Base-by-base conservation (phyloP, 495 filamentous ascomycete species). In the Penicillium simplicissimum region DNA sequence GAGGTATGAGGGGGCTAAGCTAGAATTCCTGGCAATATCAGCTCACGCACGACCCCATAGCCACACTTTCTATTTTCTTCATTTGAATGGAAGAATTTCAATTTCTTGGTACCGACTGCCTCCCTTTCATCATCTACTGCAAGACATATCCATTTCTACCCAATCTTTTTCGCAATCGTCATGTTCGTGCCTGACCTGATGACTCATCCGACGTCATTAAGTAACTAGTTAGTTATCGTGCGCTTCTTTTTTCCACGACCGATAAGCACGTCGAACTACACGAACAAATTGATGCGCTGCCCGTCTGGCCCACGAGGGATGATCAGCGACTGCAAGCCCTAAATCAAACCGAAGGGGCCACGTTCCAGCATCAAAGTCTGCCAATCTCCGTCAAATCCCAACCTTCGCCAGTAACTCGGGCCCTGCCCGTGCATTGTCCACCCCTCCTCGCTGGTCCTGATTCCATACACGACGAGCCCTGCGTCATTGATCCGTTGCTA, bases 121-220 rank as follows among this genome's bases (percentile, higher is more conserved):
- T 51, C 31, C 47, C 11, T 51, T n/a, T 17, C 5, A 31, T n/a
- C n/a, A n/a, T n/a, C n/a, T n/a, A n/a, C n/a, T n/a, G n/a, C n/a
- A n/a, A n/a, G n/a, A n/a, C n/a, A n/a, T n/a, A n/a, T n/a, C n/a
- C n/a, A n/a, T n/a, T n/a, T n/a, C 52, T 11, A 55, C 33, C 36
- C 7, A 38, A 38, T 7, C 28, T 0, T 31, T 19, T 14, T 4
- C 4, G 17, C 21, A n/a, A 19, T 33, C 11, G 2, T 45, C 42
- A 38, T 58, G 33, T 49, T 34, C 15, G 52, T 56, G 43, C 45
- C 57, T 51, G 54, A 61, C 42, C 13, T 45, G 69, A 49, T 72
- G 69, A 72, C 60, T 72, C 67, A 72, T 70, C 61, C 67, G 60
- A 72, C 69, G 69, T 72, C 69, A 72, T 72, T 64, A 25, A 25